Percentiles rank a stretch among this genome's conserved stretches.
These are phyloP conservation scores for Hypoxylon rubiginosum DNA, from an alignment of 2,329 filamentous ascomycete species.

Conservation along the genomic window DNA sequence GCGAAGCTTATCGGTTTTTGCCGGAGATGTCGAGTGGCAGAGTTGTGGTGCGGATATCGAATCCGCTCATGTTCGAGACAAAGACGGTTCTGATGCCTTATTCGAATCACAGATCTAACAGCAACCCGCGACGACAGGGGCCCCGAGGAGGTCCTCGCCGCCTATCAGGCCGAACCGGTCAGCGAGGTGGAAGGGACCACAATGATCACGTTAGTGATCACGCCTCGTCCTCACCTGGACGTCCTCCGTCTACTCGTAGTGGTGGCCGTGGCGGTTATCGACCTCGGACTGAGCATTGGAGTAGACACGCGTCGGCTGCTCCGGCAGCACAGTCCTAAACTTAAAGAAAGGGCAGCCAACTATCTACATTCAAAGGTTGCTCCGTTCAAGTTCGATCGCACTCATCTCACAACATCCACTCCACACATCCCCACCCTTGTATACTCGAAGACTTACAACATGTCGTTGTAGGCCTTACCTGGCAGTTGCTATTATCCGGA, in stretches of 20 bases:
- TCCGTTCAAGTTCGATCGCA: conserved; percentile 9
- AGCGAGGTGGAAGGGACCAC: conserved; percentile 40
- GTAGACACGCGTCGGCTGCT: conserved; percentile 29
- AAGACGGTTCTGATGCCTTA: conserved; percentile 54
- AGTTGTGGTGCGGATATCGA: conserved; percentile 58
- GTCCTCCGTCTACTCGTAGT: no score
- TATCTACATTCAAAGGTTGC: conserved; percentile 8
- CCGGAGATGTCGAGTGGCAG: conserved; percentile 56
- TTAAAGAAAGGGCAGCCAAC: conserved; percentile 9
- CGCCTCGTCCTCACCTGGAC: conserved; percentile 25
- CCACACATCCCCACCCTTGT: conserved; percentile 6
- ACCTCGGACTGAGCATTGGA: conserved; percentile 38
- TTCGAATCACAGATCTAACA: conserved; percentile 41
- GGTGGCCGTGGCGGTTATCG: conserved; percentile 36
- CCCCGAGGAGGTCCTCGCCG: conserved; percentile 40
- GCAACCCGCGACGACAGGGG: conserved; percentile 43
- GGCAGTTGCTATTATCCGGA: conserved; percentile 26
- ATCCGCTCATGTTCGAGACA: conserved; percentile 58
- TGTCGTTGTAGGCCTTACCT: conserved; percentile 25
- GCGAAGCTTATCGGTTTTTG: conserved; percentile 59
- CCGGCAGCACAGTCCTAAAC: conserved; percentile 36
- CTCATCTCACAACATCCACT: conserved; percentile 4
- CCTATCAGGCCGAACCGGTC: conserved; percentile 36
- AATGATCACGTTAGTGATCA: conserved; percentile 39
- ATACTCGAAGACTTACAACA: conserved; percentile 26